phyloP scores from a whole-genome alignment of 495 filamentous ascomycete genomes.

The Penicillium diatomitis region DNA sequence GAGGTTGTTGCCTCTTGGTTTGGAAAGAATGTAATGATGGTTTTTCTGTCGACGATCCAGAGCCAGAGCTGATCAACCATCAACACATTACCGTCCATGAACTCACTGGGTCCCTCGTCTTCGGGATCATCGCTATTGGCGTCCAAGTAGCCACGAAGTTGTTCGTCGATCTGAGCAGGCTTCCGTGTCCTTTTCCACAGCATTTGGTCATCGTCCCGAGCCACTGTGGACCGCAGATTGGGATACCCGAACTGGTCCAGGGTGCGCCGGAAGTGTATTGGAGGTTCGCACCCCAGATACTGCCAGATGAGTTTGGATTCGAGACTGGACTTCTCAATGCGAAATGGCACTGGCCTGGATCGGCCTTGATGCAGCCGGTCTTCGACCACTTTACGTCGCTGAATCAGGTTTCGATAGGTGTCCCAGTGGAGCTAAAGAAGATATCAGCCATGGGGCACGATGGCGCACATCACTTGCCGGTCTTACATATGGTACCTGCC shows the following conservation, averaged over 20 bases:
- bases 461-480: neutral
- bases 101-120: slow-evolving; percentile 12
- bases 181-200: slow-evolving; percentile 58
- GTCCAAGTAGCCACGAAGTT: slow-evolving; percentile 13
- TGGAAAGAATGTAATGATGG: slow-evolving; percentile 51
- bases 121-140: slow-evolving; percentile 11
- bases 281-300: slow-evolving; percentile 54
- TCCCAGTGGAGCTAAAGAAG: slow-evolving; percentile 55
- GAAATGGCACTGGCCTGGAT: slow-evolving; percentile 45
- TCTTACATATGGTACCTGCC: slow-evolving; percentile 20
- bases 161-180: slow-evolving; percentile 18
- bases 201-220: slow-evolving; percentile 62
- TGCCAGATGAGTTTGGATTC: slow-evolving; percentile 57
- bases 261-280: slow-evolving; percentile 54
- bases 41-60: slow-evolving; percentile 55
- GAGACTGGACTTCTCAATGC: slow-evolving; percentile 44
- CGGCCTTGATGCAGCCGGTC: slow-evolving; percentile 46
- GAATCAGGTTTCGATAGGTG: slow-evolving; percentile 50
- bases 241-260: slow-evolving; percentile 61
- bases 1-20: slow-evolving; percentile 31
- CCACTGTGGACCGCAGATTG: slow-evolving; percentile 49
- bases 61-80: slow-evolving; percentile 68
- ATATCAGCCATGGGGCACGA: neutral
- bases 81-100: slow-evolving; percentile 50
- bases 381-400: slow-evolving; percentile 49